These are phyloP conservation scores for Trypanosoma avium DNA, from an alignment of 208 protist genomes.

Conservation along the genomic window DNA sequence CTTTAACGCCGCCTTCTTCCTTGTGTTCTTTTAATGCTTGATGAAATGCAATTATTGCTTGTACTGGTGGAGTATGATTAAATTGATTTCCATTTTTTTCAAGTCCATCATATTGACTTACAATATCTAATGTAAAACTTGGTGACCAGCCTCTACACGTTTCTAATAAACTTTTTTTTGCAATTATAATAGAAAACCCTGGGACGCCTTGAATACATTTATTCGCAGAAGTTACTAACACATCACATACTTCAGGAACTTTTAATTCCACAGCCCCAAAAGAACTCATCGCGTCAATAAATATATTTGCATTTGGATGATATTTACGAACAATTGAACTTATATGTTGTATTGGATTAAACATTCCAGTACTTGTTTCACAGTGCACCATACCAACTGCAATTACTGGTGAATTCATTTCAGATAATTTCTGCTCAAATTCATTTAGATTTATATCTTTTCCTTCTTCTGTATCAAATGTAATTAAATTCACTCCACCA, in stretches of 20 bases:
- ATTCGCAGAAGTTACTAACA: slow-evolving; percentile 55
- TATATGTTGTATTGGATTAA: slow-evolving; percentile 58
- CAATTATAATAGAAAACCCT: slow-evolving; percentile 53
- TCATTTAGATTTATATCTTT: slow-evolving; percentile 29
- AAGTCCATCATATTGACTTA: slow-evolving; percentile 40
- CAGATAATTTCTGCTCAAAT: slow-evolving; percentile 24
- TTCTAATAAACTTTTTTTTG: slow-evolving; percentile 25
- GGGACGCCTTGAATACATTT: slow-evolving; percentile 77
- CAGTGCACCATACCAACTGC: slow-evolving; percentile 66
- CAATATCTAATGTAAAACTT: slow-evolving; percentile 54
- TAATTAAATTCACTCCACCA: slow-evolving; percentile 26
- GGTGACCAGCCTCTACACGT: slow-evolving; percentile 34
- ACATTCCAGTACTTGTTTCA: slow-evolving; percentile 66
- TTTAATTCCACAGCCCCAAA: slow-evolving; percentile 55
- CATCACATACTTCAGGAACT: slow-evolving; percentile 41
- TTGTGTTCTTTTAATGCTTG: slow-evolving; percentile 50
- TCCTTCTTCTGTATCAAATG: slow-evolving; percentile 41
- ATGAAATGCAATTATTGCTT: slow-evolving; percentile 54
- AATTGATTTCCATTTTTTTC: slow-evolving; percentile 42
- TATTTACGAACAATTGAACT: slow-evolving; percentile 32
- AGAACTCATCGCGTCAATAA: slow-evolving; percentile 69
- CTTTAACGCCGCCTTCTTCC: slow-evolving; percentile 46
- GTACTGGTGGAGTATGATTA: slow-evolving; percentile 56
- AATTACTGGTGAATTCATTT: slow-evolving; percentile 14
- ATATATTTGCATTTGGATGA: slow-evolving; percentile 35